phyloP scores from a whole-genome alignment of 352 stramenopile species.

The Globisporangium nunn region DNA sequence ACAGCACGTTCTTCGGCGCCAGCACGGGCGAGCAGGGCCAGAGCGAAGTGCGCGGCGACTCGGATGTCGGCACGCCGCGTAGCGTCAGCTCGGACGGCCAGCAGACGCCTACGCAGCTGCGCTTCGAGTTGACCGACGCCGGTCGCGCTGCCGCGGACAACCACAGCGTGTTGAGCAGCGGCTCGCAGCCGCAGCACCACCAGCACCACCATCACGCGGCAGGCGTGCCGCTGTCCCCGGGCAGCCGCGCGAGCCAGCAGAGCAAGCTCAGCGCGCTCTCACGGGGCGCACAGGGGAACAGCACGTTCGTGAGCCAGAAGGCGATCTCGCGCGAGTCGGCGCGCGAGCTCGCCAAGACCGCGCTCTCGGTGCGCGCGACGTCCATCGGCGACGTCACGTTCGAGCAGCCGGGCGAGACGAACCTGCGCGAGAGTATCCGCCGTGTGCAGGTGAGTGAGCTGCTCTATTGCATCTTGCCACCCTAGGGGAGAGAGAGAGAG shows the following conservation, averaged over 20 bases:
- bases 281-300: constrained; percentile 2
- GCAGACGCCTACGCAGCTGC: neutral
- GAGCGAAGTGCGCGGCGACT: neutral
- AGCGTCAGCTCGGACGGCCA: constrained; percentile 3
- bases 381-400: constrained; percentile 75
- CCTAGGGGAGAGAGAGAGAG: too few species aligned
- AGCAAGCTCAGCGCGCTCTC: constrained; percentile 15
- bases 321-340: constrained; percentile 39
- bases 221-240: constrained; percentile 9
- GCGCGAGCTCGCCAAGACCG: constrained; percentile 64
- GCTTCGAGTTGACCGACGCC: neutral
- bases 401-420: constrained; percentile 50
- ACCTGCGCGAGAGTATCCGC: constrained; percentile 72
- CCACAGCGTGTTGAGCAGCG: neutral
- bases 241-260: constrained; percentile 11
- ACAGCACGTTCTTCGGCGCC: constrained; percentile 8
- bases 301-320: constrained; percentile 25
- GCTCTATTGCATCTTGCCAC: too few species aligned
- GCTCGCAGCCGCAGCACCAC: neutral
- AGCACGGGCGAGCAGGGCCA: neutral
- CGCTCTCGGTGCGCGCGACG: constrained; percentile 54
- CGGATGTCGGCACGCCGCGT: constrained; percentile 5
- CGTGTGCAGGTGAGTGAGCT: constrained; percentile 38
- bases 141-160: neutral
- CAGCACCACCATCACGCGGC: neutral